A percentile compares a stretch with the other conserved stretches of the same genome.
phyloP scores from a whole-genome alignment of 495 filamentous ascomycete species.

The Pseudomonodictys pantanalensis region DNA sequence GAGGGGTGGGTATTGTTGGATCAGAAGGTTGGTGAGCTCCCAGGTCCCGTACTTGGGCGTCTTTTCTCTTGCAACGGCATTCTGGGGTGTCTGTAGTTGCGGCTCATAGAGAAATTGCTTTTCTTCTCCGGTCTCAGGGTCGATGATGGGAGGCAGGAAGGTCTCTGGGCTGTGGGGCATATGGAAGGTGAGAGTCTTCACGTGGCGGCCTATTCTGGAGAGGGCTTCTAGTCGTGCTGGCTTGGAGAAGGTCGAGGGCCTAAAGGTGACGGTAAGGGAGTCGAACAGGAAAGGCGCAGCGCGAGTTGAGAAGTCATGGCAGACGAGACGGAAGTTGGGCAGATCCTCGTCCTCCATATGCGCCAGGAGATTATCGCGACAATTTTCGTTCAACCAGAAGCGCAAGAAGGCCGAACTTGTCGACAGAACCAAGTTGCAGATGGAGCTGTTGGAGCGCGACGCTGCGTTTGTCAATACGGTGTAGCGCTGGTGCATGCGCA shows the following conservation, averaged over 20 bases:
- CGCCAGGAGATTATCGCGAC: conserved; percentile 46
- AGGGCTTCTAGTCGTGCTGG: conserved; percentile 65
- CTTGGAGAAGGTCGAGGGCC: conserved; percentile 65
- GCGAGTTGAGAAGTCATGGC: conserved; percentile 50
- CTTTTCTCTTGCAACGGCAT: conserved; percentile 31
- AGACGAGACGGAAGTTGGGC: conserved; percentile 50
- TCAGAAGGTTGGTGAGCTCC: conserved; percentile 65
- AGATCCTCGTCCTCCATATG: conserved; percentile 45
- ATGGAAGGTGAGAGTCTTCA: conserved; percentile 66
- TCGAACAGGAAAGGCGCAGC: conserved; percentile 52
- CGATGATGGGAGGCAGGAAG: conserved; percentile 72
- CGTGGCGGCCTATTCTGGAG: conserved; percentile 66
- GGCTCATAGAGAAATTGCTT: conserved; percentile 72
- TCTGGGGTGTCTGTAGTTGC: conserved; percentile 47
- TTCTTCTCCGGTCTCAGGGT: conserved; percentile 68
- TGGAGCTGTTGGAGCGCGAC: conserved; percentile 35
- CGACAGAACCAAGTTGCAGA: conserved; percentile 42
- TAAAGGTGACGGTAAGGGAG: conserved; percentile 60
- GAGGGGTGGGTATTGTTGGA: conserved; percentile 74
- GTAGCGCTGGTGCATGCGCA: conserved; percentile 7
- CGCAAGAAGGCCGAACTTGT: conserved; percentile 46
- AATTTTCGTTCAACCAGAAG: conserved; percentile 50
- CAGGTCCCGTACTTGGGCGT: conserved; percentile 64
- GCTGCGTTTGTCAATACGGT: conserved; percentile 23
- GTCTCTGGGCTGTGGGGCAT: conserved; percentile 67